These are phyloP conservation scores for Starmerella etchellsii DNA, from an alignment of 805 yeast genomes.

Conservation along the genomic window DNA sequence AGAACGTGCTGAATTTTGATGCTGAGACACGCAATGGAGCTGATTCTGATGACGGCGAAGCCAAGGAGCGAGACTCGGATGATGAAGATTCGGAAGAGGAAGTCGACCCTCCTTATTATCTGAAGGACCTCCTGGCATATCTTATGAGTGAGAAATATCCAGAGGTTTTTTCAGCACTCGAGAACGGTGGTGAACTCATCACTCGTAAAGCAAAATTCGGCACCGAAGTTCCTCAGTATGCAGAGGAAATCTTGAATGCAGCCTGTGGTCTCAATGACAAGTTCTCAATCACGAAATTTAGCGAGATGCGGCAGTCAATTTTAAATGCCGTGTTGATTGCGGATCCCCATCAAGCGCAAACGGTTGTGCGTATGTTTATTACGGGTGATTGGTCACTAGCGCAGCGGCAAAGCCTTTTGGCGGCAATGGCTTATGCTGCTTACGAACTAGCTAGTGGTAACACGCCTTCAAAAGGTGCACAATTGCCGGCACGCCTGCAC, in stretches of 20 bases:
- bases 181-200: constrained; percentile 44
- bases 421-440: constrained; percentile 57
- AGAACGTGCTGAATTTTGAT: not conserved
- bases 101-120: constrained; percentile 45
- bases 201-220: constrained; percentile 50
- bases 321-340: constrained; percentile 52
- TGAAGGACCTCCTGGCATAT: constrained; percentile 57
- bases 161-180: constrained; percentile 41
- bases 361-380: constrained; percentile 36
- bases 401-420: constrained; percentile 56
- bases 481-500: constrained; percentile 40
- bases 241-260: constrained; percentile 39
- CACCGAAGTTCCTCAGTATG: constrained; percentile 46
- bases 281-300: constrained; percentile 47
- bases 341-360: constrained; percentile 35
- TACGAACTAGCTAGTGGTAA: constrained; percentile 61
- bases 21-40: not conserved
- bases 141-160: constrained; percentile 36
- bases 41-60: constrained; percentile 25
- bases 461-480: constrained; percentile 31
- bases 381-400: constrained; percentile 73
- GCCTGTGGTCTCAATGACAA: constrained; percentile 45
- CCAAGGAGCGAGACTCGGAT: constrained; percentile 16
- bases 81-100: constrained; percentile 24
- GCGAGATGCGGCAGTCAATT: constrained; percentile 49